Percentiles rank a stretch among this genome's conserved stretches.
phyloP scores from a whole-genome alignment of 164 flowering plant species.

The Stephania cephalantha region DNA sequence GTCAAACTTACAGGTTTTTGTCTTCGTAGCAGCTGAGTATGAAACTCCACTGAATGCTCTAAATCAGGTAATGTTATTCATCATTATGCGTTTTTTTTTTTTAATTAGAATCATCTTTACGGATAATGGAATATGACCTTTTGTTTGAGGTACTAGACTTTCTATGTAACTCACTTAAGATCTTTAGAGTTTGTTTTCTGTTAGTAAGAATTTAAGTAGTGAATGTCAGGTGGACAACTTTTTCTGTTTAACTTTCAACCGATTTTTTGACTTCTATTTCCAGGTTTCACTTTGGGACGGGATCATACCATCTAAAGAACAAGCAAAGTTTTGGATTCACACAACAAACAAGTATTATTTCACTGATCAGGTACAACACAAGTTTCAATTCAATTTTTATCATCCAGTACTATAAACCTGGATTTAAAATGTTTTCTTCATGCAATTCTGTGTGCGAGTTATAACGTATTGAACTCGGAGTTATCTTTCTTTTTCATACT shows the following conservation, averaged over 20 bases:
- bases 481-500: neutral
- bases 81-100: neutral
- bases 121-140: neutral
- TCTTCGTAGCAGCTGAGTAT: conserved; percentile 81
- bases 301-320: conserved; percentile 77
- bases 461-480: neutral
- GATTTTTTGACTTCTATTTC: neutral
- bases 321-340: conserved; percentile 67
- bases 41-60: conserved; percentile 62
- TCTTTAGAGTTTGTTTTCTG: neutral
- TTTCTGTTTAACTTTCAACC: neutral
- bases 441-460: neutral
- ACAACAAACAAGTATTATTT: conserved; percentile 81
- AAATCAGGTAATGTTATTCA: conserved; percentile 53
- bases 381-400: neutral
- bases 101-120: neutral
- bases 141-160: neutral
- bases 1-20: conserved; percentile 52
- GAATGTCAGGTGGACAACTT: too few relatives aligned
- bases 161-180: neutral
- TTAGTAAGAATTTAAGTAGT: neutral
- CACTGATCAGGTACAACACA: conserved; percentile 59
- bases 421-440: neutral
- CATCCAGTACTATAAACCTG: neutral
- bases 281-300: conserved; percentile 62